phyloP scores from a whole-genome alignment of 306 rosid species.

The Clitoria ternatea region DNA sequence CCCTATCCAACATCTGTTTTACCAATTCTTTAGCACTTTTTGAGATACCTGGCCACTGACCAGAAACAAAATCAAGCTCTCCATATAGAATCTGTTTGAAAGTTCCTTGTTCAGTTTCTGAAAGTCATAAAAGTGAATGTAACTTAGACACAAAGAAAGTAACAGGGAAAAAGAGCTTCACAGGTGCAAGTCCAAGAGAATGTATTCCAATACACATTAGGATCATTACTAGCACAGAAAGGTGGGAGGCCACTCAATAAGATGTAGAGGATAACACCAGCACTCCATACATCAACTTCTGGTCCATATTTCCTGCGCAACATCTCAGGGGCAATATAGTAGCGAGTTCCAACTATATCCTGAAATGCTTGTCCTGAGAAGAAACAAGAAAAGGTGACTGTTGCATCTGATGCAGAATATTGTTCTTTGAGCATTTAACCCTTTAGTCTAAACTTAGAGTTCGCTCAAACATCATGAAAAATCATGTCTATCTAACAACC shows the following conservation, averaged over 20 bases:
- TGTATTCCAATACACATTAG: slow-evolving; percentile 7
- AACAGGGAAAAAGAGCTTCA: background rate
- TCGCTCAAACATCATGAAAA: too few species aligned
- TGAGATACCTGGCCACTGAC: slow-evolving; percentile 83
- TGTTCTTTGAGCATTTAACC: too few species aligned
- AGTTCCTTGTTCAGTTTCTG: slow-evolving; percentile 76
- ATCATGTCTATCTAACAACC: too few species aligned
- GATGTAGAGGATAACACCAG: slow-evolving; percentile 87
- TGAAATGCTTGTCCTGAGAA: slow-evolving; percentile 59
- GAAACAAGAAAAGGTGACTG: slow-evolving; percentile 3
- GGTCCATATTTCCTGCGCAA: slow-evolving; percentile 69
- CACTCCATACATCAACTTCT: slow-evolving; percentile 90
- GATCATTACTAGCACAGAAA: slow-evolving; percentile 74
- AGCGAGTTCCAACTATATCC: slow-evolving; percentile 82
- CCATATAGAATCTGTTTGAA: slow-evolving; percentile 68
- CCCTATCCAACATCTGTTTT: slow-evolving; percentile 59
- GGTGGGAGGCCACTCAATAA: slow-evolving; percentile 86
- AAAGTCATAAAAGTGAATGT: slow-evolving; percentile 13
- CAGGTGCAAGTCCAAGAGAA: background rate
- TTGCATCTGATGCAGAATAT: too few species aligned
- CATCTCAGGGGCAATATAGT: slow-evolving; percentile 87
- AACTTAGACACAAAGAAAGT: background rate
- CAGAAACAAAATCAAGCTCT: slow-evolving; percentile 61
- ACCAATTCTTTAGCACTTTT: slow-evolving; percentile 77
- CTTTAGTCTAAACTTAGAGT: too few species aligned